Base-by-base conservation (phyloP, 345 rosid genomes). In the Citrus cavaleriei region DNA sequence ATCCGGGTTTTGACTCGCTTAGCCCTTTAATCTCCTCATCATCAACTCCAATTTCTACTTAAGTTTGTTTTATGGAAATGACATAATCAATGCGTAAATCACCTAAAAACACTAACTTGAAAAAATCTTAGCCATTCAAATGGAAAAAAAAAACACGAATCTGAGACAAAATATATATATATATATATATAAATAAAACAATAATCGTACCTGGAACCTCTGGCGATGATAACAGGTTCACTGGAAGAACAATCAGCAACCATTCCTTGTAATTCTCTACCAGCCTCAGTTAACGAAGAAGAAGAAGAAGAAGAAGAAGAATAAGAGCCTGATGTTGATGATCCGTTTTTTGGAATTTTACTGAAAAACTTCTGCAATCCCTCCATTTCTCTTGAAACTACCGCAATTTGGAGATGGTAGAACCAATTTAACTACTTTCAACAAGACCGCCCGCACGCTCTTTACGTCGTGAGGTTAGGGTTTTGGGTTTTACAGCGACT, bases 181-280 rank as follows among this genome's bases (percentile, higher is more conserved):
- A 42, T 10, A 40, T 2, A 40, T 12, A 10, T 3, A 42, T 40
- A 66, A 21, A 2, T 6, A 75, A 65, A 37, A 32, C 14, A 8
- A 64, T 75, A 46, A 18, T 19, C 27, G 25, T 58, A 91, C 93
- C 90, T 89, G n/a, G 91, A 80, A 78, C 89, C 83, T 78, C 88
- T 87, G 72, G 61, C 51, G 82, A 84, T 74, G 72, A 88, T 57
- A 76, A 81, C 27, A 51, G 80, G 80, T 55, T 84, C 90, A 35
- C 79, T 72, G 42, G 89, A 84, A 83, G 87, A 80, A 46, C 80
- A 70, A 80, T 84, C 76, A 3, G 81, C 46, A 24, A 84, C 27
- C 22, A 75, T 65, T 73, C 78, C 88, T 54, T 54, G 21, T 51
- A 68, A 71, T 2, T 75, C 60, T 37, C 68, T 7, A 10, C 85